Base-by-base conservation (phyloP, 306 rosid species). In the Vigna unguiculata region DNA sequence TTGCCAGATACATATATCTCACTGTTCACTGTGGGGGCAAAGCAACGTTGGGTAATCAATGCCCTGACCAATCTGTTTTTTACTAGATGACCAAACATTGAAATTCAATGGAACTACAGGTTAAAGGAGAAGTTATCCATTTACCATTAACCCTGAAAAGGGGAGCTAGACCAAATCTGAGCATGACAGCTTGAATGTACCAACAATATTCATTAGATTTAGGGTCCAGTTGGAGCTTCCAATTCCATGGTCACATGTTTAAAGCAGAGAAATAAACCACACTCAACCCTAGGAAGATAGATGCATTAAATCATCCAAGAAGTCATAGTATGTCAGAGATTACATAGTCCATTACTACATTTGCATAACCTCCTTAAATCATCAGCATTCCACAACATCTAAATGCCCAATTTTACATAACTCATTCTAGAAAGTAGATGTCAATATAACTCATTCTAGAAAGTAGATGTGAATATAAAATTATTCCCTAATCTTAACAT, bases 1-100 rank as follows among this genome's bases (percentile, higher is more conserved):
- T 77, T 28, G 41, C 69, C 40, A 66, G 55, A 63, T 6, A 51
- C n/a, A n/a, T 58, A 12, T 60, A 34, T 22, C 21, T 55, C 36
- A 52, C 20, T 17, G 75, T 54, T 43, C 4, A 1, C 20, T 68
- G 36, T 57, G 17, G 40, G 13, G 13, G 15, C 57, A 52, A 41
- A 41, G 12, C 40, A 36, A n/a, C 25, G 40, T 22, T 30, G 49
- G 41, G 36, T 30, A 48, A 78, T 45, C 25, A 78, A 68, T 30
- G 34, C 32, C 13, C 36, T 41, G 36, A 77, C 20, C 21, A 55
- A 17, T 55, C 59, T 66, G 63, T 43, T 76, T 1, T 38, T 24
- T 22, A 48, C 21, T 13, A 55, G 51, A n/a, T 4, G 25, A 13
- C 77, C 76, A 58, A 28, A 58, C 20, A 58, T 45, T 22, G 19